Base-by-base conservation (phyloP, 106 monocot genomes). In the Posidonia australis region DNA sequence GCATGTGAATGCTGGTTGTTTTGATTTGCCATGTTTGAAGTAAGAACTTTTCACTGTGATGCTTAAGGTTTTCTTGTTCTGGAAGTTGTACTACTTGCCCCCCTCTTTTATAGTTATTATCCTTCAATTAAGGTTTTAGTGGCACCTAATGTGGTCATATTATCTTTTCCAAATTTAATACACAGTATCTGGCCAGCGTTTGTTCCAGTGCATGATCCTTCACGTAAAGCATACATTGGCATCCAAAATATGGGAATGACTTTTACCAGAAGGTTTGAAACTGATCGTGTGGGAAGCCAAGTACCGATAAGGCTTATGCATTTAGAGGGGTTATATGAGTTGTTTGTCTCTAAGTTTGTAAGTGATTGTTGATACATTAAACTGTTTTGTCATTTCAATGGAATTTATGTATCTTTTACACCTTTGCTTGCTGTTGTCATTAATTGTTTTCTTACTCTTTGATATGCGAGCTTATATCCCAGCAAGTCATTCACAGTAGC, bases 161-260 rank as follows among this genome's bases (percentile, higher is more conserved):
- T n/a, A n/a, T n/a, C n/a, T n/a, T n/a, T n/a, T n/a, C n/a, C n/a
- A n/a, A 36, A 36, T 36, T 36, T 36, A 36, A 36, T 36, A 4
- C 79, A 44, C 82, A 98, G 96, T 73, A 74, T 79, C 31, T 98
- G 96, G 84, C 82, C 96, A 30, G 90, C 96, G 70, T 98, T 98
- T 87, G 96, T 98, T 67, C 96, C 96, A 13, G 96, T 98, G 17
- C 96, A 98, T 64, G 96, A 87, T 82, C 90, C 96, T 58, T 90
- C 90, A 26, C 73, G 96, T 22, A 87, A 83, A 77, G 90, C 96
- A 58, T 98, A 84, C 63, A 90, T 87, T 66, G 96, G 96, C 18
- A 98, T 98, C 51, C 96, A 98, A 73, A 98, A 90, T 77, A 75
- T 87, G 82, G 87, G 90, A 14, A 83, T 84, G 55, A 80, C 74